Evolutionary conservation across 1,139 yeast genomes (phyloP), one percentile per base, ranked within the genome.

Genomic region (Sugiyamaella pinicola): DNA sequence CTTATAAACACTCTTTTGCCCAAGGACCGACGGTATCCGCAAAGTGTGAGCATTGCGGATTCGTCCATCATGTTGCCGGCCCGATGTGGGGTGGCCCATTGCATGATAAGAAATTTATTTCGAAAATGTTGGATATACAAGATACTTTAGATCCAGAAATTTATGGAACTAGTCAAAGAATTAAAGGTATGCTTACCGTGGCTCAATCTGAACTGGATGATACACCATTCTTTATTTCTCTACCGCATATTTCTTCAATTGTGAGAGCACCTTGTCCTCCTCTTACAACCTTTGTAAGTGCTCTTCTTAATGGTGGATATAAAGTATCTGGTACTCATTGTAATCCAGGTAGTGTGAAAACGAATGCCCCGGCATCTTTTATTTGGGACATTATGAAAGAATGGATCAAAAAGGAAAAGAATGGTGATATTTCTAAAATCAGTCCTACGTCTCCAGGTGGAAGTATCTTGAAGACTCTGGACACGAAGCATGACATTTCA

Each of bases 41-140:
- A 4, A 68, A 74, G 46, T 95, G 99, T 71, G 66, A 75, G 40
- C 84, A 76, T 69, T 93, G 99, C 72, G 85, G 81, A 1, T 78
- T 77, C 53, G 76, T 80, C 4, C 81, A 81, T 66, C 95, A 87
- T 65, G 69, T 93, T 40, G 93, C 95, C 2, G 99, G 99, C 1
- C 99, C 99, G 53, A 88, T 93, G 96, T 93, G 96, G 86, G 88
- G 82, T 9, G 96, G 95, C 0, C 74, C 78, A 1, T 71, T 93
- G 51, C 98, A 91, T 65, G 79, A 85, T 65, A 68, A 69, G 33
- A 80, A 77, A 17, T 93, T 90, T 63, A 75, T 93, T 44, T 77
- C 81, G 34, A 79, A 76, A 60, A 77, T 91, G 46, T 74, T 88
- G 52, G 74, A 77, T 18, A 73, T 85, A 42, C 83, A 83, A 59